Conservation (phyloP, 768 basidiomycete genomes). For the Dentipellis sp. region DNA sequence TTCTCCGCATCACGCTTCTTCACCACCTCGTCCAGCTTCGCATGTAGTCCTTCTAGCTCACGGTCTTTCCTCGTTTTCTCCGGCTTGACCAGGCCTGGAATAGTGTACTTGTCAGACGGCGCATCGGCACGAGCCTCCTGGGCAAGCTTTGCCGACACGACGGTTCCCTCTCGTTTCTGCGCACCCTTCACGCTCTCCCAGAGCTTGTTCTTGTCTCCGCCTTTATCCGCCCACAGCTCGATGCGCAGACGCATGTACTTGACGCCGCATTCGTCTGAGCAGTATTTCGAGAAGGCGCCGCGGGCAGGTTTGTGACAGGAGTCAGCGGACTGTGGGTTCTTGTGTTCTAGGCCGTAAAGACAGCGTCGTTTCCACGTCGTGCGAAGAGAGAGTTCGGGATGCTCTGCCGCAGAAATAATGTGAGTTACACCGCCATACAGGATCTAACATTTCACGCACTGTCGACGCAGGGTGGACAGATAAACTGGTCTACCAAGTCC, state of each 20-base stretch:
- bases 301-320: conserved; percentile 78
- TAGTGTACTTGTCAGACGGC: conserved; percentile 2
- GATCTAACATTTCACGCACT: conserved; percentile 39
- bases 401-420: conserved; percentile 31
- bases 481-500: conserved; percentile 87
- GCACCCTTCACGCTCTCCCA: conserved; percentile 72
- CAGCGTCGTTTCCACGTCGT: conserved; percentile 81
- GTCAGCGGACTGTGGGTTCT: conserved; percentile 49
- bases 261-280: conserved; percentile 81
- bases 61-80: conserved; percentile 40
- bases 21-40: conserved; percentile 47
- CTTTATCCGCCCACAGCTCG: conserved; percentile 49
- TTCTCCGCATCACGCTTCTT: conserved; percentile 55
- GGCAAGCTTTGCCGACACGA: conserved; percentile 26
- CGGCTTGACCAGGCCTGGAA: conserved; percentile 21
- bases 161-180: conserved; percentile 61
- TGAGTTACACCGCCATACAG: neutral
- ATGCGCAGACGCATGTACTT: conserved; percentile 62
- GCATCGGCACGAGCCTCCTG: conserved; percentile 3
- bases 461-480: conserved; percentile 72
- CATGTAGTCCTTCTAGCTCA: conserved; percentile 47
- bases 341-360: conserved; percentile 56
- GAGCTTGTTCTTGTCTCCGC: conserved; percentile 52
- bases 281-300: conserved; percentile 83
- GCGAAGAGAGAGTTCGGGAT: conserved; percentile 46